phyloP scores from a whole-genome alignment of 441 rosid genomes.

The Euphorbia celastroides region DNA sequence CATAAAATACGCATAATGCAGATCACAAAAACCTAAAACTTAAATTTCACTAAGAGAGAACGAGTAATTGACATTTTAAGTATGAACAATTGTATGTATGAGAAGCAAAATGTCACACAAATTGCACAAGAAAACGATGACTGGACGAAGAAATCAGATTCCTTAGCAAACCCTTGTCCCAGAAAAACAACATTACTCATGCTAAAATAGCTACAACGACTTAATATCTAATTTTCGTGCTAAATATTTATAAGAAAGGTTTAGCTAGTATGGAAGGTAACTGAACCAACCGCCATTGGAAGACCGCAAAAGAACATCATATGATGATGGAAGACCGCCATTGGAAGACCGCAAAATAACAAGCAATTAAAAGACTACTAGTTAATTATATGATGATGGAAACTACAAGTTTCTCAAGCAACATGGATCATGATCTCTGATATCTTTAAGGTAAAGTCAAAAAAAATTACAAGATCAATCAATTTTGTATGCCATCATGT shows the following conservation, averaged over 20 bases:
- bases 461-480: not conserved
- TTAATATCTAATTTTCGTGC: not conserved
- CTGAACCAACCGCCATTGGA: too few species aligned
- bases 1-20: not conserved
- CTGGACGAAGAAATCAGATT: not conserved
- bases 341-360: not conserved
- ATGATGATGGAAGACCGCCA: not conserved
- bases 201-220: not conserved
- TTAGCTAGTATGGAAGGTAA: not conserved
- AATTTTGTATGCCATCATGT: not conserved
- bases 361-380: not conserved
- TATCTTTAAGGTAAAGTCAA: not conserved
- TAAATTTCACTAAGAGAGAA: not conserved
- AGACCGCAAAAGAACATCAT: not conserved
- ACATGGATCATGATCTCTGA: not conserved
- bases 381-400: not conserved
- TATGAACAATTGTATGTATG: not conserved
- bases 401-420: not conserved
- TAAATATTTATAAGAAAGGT: not conserved
- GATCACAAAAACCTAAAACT: not conserved
- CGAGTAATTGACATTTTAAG: not conserved
- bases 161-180: not conserved
- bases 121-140: not conserved
- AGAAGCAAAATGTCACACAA: not conserved
- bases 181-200: not conserved